Base-by-base conservation (phyloP, 805 yeast species). In the Candida pseudoglaebosa region DNA sequence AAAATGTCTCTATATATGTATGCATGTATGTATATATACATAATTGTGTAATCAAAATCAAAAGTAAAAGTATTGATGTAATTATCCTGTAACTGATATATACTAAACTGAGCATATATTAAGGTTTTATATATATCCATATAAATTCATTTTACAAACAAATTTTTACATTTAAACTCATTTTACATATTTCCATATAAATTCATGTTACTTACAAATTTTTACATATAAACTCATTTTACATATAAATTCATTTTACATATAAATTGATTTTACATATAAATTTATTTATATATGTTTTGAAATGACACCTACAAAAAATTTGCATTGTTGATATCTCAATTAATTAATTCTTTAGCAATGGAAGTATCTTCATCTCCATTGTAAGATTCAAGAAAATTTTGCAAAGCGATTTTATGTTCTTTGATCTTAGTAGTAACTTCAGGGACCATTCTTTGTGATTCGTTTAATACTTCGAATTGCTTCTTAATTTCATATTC, bases 401-500 rank as follows among this genome's bases (percentile, higher is more conserved):
- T 16, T 24, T 28, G 33, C 24, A 47, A 39, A 19, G 45, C 50
- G 10, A 47, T 41, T 21, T 42, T 56, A 39, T 50, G 50, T 17
- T 43, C 43, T 7, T 35, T 40, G 15, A 57, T 46, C 40, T 57
- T 56, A 6, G 44, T 42, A 15, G 41, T 32, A 10, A 59, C 49
- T 44, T 57, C 56, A 8, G 54, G 51, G 5, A 68, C 57, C 71
- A 67, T 66, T 41, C 67, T 49, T 42, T 64, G 47, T 10, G 69
- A 54, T 47, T 67, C 73, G 6, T 57, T 55, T 32, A 66, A 56
- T 7, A 68, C 62, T 45, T 66, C 60, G 5, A 50, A 42, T 40
- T 63, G 71, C 39, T 67, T 67, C 59, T 80, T 82, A 47, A 83
- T 56, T 40, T 82, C 89, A 52, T 82, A 84, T 39, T 75, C 78